Evolutionary conservation across 306 rosid genomes (phyloP).

Genomic region (Acacia confusa): DNA sequence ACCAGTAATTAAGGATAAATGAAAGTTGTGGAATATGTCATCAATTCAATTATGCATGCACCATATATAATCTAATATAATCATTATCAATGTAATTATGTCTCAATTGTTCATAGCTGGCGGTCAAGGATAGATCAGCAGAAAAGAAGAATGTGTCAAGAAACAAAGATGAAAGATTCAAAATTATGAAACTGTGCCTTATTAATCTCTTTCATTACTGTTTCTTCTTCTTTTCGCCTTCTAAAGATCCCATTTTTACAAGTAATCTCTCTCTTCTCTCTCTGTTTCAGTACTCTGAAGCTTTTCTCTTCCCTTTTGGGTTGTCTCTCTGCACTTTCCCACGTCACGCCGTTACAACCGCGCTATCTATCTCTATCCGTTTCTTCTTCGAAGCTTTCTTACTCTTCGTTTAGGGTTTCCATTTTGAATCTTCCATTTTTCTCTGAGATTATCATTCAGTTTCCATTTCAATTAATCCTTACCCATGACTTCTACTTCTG

Average conservation of each 20-base stretch:
- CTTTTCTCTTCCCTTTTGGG: slow-evolving; percentile 24
- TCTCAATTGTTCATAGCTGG: neutral
- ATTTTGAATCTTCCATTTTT: slow-evolving; percentile 38
- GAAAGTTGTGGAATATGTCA: neutral
- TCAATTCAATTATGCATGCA: neutral
- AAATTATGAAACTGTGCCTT: neutral
- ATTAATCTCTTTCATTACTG: slow-evolving; percentile 9
- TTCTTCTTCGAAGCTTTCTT: neutral
- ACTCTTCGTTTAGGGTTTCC: slow-evolving; percentile 67
- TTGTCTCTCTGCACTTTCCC: slow-evolving; percentile 20
- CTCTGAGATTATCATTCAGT: neutral
- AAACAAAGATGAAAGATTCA: neutral
- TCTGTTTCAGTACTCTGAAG: neutral
- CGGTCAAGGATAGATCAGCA: neutral
- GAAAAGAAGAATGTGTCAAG: neutral
- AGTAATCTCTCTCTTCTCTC: neutral
- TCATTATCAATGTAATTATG: neutral
- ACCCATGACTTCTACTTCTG: slow-evolving; percentile 52
- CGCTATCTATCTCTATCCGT: slow-evolving; percentile 41
- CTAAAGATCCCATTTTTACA: slow-evolving; percentile 28
- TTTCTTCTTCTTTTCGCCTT: slow-evolving; percentile 9
- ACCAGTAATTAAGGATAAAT: neutral
- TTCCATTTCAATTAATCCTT: slow-evolving; percentile 10
- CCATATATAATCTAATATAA: neutral
- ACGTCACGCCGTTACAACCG: slow-evolving; percentile 87